Evolutionary conservation across 1,284 basidiomycete genomes (phyloP).

Genomic region (Abortiporus biennis): DNA sequence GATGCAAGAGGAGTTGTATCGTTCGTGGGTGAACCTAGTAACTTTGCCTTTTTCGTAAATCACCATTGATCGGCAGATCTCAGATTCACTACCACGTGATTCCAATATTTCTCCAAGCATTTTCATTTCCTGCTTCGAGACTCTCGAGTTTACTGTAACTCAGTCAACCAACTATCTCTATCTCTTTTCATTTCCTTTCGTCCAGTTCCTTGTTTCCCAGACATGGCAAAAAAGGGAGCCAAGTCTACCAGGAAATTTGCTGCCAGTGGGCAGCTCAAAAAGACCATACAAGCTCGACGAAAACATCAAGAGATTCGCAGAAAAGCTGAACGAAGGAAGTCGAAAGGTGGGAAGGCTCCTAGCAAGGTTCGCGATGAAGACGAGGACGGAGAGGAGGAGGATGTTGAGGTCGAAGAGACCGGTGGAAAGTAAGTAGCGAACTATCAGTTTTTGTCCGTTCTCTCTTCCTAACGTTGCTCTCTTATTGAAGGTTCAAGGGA

Average conservation of each 20-base stretch:
- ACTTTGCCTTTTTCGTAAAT: too few species aligned
- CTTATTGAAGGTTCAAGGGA: slow-evolving; percentile 35
- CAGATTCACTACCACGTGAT: too few species aligned
- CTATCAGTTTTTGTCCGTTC: slow-evolving; percentile 21
- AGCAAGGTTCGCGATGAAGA: slow-evolving; percentile 28
- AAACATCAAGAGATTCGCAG: slow-evolving; percentile 73
- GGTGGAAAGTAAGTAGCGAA: slow-evolving; percentile 29
- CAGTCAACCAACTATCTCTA: too few species aligned
- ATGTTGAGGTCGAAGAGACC: slow-evolving; percentile 32
- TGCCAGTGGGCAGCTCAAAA: slow-evolving; percentile 81
- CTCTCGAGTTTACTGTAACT: too few species aligned
- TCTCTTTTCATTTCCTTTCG: too few species aligned
- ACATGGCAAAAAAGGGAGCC: slow-evolving; percentile 56
- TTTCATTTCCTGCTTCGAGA: too few species aligned
- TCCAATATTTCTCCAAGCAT: too few species aligned
- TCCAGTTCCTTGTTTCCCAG: too few species aligned
- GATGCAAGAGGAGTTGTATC: too few species aligned
- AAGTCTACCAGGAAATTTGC: slow-evolving; percentile 87
- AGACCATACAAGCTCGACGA: slow-evolving; percentile 73
- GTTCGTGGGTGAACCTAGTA: too few species aligned
- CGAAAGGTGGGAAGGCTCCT: slow-evolving; percentile 26
- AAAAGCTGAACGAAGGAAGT: slow-evolving; percentile 59
- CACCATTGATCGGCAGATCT: too few species aligned
- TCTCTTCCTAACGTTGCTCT: slow-evolving; percentile 1
- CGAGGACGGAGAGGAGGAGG: slow-evolving; percentile 29